Conservation (phyloP, 2,329 filamentous ascomycete genomes). For the Leptographium procerum region DNA sequence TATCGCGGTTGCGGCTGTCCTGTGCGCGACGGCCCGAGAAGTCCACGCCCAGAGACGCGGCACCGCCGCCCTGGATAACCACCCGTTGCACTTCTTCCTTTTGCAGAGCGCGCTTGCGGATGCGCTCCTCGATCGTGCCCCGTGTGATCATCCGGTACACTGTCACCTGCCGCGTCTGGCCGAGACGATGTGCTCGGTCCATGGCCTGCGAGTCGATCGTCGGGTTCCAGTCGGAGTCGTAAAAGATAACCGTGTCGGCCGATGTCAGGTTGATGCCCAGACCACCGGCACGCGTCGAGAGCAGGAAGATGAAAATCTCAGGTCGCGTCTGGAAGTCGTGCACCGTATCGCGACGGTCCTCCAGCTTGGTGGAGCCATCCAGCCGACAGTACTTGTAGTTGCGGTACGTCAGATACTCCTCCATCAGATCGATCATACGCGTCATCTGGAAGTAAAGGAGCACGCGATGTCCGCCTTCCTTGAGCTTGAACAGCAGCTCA, state of each 20-base stretch:
- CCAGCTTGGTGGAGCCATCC: conserved; percentile 92
- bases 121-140: conserved; percentile 94
- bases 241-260: conserved; percentile 98
- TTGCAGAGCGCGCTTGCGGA: conserved; percentile 89
- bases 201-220: conserved; percentile 98
- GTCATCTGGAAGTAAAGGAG: conserved; percentile 99
- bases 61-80: conserved; percentile 74
- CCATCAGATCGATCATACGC: conserved; percentile 98
- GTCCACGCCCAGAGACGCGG: conserved; percentile 54
- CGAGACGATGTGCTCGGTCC: conserved; percentile 95
- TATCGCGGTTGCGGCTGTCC: conserved; percentile 94
- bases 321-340: conserved; percentile 90
- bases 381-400: conserved; percentile 98
- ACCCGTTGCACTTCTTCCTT: conserved; percentile 98
- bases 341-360: conserved; percentile 92
- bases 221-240: conserved; percentile 98
- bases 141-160: conserved; percentile 96
- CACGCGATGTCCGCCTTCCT: conserved; percentile 85
- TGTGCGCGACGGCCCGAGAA: conserved; percentile 83
- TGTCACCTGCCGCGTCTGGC: conserved; percentile 89
- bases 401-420: conserved; percentile 95
- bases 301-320: conserved; percentile 92
- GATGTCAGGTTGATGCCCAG: conserved; percentile 95
- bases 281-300: conserved; percentile 93
- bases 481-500: conserved; percentile 74